Conservation (phyloP, 2,329 filamentous ascomycete species). For the Leptographium flavum region DNA sequence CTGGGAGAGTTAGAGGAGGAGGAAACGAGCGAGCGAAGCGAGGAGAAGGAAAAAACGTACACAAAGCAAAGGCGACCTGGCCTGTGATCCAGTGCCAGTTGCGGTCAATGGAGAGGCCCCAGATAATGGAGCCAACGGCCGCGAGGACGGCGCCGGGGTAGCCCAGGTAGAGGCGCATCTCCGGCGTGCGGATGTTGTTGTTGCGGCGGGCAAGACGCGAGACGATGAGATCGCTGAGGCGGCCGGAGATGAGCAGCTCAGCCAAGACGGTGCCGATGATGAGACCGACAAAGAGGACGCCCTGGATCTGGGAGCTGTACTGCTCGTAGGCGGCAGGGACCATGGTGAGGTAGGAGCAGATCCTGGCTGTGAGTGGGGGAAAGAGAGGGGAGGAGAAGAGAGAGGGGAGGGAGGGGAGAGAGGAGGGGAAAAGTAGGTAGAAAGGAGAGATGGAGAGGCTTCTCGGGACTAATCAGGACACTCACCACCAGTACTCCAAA, state of each 20-base stretch:
- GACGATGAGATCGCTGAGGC: constrained; percentile 37
- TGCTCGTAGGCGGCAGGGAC: constrained; percentile 34
- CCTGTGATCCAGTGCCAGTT: constrained; percentile 42
- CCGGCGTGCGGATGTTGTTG: constrained; percentile 26
- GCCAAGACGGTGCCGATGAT: constrained; percentile 36
- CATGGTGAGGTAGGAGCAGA: constrained; percentile 34
- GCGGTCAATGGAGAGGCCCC: constrained; percentile 39
- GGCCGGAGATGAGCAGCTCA: constrained; percentile 35
- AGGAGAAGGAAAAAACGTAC: constrained; percentile 18
- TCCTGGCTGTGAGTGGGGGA: not conserved
- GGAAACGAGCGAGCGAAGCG: not conserved
- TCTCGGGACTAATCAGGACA: constrained; percentile 17
- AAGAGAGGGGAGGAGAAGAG: no score
- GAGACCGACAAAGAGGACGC: constrained; percentile 37
- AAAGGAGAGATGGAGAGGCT: no score
- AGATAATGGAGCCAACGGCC: constrained; percentile 34
- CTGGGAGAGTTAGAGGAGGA: constrained; percentile 18
- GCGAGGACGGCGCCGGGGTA: constrained; percentile 36
- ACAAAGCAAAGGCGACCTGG: constrained; percentile 39
- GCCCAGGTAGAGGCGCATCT: constrained; percentile 41
- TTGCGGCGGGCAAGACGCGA: constrained; percentile 24
- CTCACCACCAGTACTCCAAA: constrained; percentile 38
- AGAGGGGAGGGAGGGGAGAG: no score
- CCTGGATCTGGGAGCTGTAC: constrained; percentile 34
- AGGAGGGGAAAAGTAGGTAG: no score